phyloP scores from a whole-genome alignment of 768 basidiomycete species.

The Paxillus rubicundulus region DNA sequence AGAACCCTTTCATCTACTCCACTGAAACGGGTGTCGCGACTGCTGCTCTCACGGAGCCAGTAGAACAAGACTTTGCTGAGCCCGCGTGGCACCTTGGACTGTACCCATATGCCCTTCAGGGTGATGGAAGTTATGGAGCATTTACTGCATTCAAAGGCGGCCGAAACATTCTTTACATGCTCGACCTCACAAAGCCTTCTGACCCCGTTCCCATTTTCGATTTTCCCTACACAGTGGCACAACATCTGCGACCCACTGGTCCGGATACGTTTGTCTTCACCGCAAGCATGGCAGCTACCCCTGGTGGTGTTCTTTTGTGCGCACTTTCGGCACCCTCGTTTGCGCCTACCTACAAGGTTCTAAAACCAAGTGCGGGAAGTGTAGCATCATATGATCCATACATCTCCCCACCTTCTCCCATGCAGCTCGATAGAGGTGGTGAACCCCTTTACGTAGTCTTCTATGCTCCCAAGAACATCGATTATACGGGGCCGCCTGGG shows the following conservation, averaged over 20 bases:
- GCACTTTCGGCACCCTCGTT: slow-evolving; percentile 12
- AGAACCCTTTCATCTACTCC: slow-evolving; percentile 42
- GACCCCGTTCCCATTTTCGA: background rate
- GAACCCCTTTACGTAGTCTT: slow-evolving; percentile 50
- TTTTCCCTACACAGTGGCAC: slow-evolving; percentile 13
- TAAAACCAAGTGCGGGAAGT: slow-evolving; percentile 13
- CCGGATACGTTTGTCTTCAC: slow-evolving; percentile 12
- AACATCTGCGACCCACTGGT: slow-evolving; percentile 5
- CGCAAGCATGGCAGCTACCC: background rate
- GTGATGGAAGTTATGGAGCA: slow-evolving; percentile 17
- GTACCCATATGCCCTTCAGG: slow-evolving; percentile 24
- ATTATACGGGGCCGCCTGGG: slow-evolving; percentile 43
- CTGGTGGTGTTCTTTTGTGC: slow-evolving; percentile 11
- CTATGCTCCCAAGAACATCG: slow-evolving; percentile 61
- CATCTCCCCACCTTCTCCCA: slow-evolving; percentile 13
- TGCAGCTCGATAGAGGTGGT: slow-evolving; percentile 6
- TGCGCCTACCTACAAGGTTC: slow-evolving; percentile 1
- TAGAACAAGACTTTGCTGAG: slow-evolving; percentile 24
- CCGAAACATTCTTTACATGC: slow-evolving; percentile 30
- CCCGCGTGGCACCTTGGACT: slow-evolving; percentile 16
- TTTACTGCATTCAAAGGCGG: slow-evolving; percentile 34
- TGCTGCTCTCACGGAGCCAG: slow-evolving; percentile 15
- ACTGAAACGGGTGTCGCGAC: slow-evolving; percentile 29
- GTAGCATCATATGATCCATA: background rate
- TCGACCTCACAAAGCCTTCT: slow-evolving; percentile 18